Base-by-base conservation (phyloP, 78 protist species). In the Emiliania huxleyi region DNA sequence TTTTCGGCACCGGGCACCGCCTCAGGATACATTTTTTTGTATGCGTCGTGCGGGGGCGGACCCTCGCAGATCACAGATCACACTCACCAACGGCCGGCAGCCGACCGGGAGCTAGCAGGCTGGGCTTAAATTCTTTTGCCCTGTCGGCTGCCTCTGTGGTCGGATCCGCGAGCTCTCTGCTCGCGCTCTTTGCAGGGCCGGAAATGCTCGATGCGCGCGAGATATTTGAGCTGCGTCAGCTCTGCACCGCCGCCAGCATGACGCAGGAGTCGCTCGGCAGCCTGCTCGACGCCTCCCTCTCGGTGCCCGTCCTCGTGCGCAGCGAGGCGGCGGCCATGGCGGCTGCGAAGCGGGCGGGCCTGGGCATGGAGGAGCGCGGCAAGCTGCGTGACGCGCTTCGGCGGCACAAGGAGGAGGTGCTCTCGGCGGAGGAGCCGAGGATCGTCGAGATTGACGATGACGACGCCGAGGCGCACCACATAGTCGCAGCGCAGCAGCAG, bases 391-490 rank as follows among this genome's bases (percentile, higher is more conserved):
- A 71, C 33, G 85, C 85, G 35, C 46, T 40, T 18, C 44, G 85
- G 35, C 11, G 26, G 29, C 85, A 77, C 85, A 40, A 37, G 6
- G 85, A 77, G 18, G 23, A 3, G 2, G 85, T 77, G 18, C 85
- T 77, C 49, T 77, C 85, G 29, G 85, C 85, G 15, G 85, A 21
- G 23, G 48, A 77, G 85, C 85, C 85, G 1, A 1, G 33, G n/a
- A 77, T 77, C 85, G 48, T 77, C 85, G 85, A 77, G 48, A 77
- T 77, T 12, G 85, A 25, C 46, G 85, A 77, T n/a, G 85, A 77
- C 46, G 81, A 71, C 42, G 85, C 85, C 29, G 85, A 77, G 23
- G 85, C 85, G 48, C n/a, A 40, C 85, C 48, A 37, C 33, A 40
- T 77, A 21, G 48, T 77, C 85, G 85, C 85, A 2, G 85, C 85